Evolutionary conservation across 2,329 filamentous ascomycete genomes (phyloP).

Genomic region (Ophiostoma triangulosporum): DNA sequence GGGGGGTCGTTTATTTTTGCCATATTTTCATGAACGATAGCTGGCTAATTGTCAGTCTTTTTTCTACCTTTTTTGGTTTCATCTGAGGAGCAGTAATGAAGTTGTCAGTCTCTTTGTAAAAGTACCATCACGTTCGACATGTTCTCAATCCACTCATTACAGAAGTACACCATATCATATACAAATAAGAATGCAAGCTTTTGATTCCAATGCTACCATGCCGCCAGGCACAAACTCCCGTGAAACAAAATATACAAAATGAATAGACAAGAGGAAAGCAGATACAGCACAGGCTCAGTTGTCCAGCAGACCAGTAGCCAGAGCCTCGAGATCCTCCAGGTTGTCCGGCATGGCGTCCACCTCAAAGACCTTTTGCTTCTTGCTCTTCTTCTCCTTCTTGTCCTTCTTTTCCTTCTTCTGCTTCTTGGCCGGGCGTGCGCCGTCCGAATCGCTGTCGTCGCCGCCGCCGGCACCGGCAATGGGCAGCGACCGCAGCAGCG

Average conservation of each 20-base stretch:
- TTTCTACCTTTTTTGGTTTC: not conserved
- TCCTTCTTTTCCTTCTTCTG: constrained; percentile 51
- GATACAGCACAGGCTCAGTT: constrained; percentile 16
- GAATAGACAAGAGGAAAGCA: not conserved
- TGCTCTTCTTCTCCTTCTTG: constrained; percentile 29
- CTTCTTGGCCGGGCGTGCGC: constrained; percentile 40
- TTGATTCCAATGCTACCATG: too few species aligned
- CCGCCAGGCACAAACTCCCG: too few species aligned
- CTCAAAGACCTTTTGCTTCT: constrained; percentile 43
- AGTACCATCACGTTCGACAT: too few species aligned
- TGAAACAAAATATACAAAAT: not conserved
- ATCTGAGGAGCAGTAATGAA: too few species aligned
- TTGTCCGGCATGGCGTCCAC: constrained; percentile 60
- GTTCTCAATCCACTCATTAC: too few species aligned
- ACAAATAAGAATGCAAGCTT: not conserved
- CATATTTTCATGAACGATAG: not conserved
- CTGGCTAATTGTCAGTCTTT: too few species aligned
- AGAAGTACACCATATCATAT: too few species aligned
- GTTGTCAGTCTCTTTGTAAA: too few species aligned
- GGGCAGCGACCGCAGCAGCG: constrained; percentile 44
- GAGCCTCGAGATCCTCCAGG: constrained; percentile 62
- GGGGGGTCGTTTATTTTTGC: constrained; percentile 1
- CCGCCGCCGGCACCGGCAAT: constrained; percentile 25
- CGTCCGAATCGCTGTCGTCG: constrained; percentile 14
- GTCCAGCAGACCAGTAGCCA: constrained; percentile 60